Conservation (phyloP, 108 stramenopile species). For the Epithemia pelagica region DNA sequence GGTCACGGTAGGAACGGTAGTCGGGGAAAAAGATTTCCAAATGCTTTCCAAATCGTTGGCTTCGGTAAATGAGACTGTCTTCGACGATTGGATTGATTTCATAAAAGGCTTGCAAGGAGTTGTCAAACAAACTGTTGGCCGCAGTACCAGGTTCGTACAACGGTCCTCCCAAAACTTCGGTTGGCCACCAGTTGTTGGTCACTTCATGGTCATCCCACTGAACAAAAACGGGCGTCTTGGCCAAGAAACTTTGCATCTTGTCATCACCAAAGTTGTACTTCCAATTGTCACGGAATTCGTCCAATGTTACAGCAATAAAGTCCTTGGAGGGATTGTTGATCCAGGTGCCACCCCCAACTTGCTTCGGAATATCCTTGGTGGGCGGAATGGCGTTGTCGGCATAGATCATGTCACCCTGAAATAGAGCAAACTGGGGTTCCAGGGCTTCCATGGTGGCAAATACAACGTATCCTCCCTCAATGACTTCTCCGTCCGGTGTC, state of each 20-base stretch:
- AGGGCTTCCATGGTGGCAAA: conserved; percentile 35
- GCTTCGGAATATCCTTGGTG: conserved; percentile 11
- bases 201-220: conserved; percentile 47
- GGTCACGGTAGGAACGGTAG: conserved; percentile 26
- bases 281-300: conserved; percentile 32
- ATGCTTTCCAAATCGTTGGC: conserved; percentile 34
- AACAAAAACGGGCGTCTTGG: conserved; percentile 26
- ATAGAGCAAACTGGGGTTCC: conserved; percentile 33
- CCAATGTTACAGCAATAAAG: conserved; percentile 34
- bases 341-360: conserved; percentile 18
- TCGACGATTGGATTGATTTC: conserved; percentile 30
- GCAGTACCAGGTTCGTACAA: conserved; percentile 14
- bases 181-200: conserved; percentile 25
- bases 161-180: not conserved
- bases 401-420: conserved; percentile 42
- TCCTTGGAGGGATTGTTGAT: conserved; percentile 27
- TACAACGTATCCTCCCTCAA: conserved; percentile 38
- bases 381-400: conserved; percentile 24
- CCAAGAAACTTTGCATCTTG: conserved; percentile 26
- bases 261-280: conserved; percentile 43
- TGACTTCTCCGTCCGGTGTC: conserved; percentile 17
- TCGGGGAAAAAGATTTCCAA: conserved; percentile 41
- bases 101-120: conserved; percentile 20
- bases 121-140: not conserved
- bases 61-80: conserved; percentile 14